A percentile compares a stretch with the other conserved stretches of the same genome.
These are phyloP conservation scores for maize (Zea mays) DNA, from an alignment of 176 grass and related monocot species.

Conservation along the genomic window DNA sequence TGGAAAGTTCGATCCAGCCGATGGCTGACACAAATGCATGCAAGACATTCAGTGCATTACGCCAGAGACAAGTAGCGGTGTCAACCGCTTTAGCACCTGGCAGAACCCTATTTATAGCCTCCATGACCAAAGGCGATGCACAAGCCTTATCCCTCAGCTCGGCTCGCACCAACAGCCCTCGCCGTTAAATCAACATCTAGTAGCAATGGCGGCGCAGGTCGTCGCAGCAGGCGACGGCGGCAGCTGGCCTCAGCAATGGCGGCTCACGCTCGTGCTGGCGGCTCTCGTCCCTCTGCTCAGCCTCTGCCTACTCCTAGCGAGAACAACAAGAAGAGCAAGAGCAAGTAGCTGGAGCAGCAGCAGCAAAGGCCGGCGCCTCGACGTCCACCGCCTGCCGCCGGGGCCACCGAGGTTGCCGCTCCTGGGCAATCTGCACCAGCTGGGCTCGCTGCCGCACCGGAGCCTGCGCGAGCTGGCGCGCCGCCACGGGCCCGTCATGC, in stretches of 20 bases:
- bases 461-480: constrained; percentile 42
- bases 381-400: constrained; percentile 32
- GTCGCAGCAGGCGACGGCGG: neutral
- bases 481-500: constrained; percentile 43
- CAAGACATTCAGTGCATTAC: no score
- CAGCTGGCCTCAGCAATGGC: constrained; percentile 21
- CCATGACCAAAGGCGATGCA: no score
- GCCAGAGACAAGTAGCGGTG: no score
- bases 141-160: no score
- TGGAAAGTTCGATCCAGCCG: no score
- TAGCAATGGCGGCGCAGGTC: neutral
- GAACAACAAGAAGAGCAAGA: neutral
- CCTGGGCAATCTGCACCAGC: constrained; percentile 65
- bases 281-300: neutral
- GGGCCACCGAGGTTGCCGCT: constrained; percentile 40
- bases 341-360: neutral
- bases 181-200: no score
- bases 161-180: no score
- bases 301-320: neutral
- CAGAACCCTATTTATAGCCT: no score
- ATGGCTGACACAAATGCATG: no score
- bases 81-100: no score
- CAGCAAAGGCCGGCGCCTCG: neutral
- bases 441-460: constrained; percentile 54
- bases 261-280: neutral